Evolutionary conservation across 345 rosid genomes (phyloP).

Genomic region (Salix dunnii): DNA sequence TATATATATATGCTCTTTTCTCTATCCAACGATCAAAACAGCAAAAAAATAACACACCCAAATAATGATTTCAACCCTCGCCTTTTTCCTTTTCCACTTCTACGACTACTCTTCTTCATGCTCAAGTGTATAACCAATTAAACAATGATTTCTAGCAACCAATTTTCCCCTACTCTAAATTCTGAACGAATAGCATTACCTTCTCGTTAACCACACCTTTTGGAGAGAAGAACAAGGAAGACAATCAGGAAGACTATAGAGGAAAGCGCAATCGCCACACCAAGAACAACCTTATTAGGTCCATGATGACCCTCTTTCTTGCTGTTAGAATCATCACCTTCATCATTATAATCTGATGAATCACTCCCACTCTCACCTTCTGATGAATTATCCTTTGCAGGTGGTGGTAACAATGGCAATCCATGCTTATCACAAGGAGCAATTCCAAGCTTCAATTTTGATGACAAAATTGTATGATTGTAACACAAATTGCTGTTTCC

Average conservation of each 20-base stretch:
- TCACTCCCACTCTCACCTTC: conserved; percentile 32
- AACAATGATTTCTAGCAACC: conserved; percentile 23
- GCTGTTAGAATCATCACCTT: conserved; percentile 28
- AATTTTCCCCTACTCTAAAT: conserved; percentile 25
- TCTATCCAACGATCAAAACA: conserved; percentile 20
- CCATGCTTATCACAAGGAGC: conserved; percentile 88
- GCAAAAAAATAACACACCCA: conserved; percentile 26
- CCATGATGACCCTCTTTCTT: conserved; percentile 58
- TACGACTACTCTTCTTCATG: conserved; percentile 8
- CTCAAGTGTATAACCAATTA: conserved; percentile 29
- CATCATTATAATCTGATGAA: conserved; percentile 49
- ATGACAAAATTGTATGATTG: conserved; percentile 60
- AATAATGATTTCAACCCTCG: conserved; percentile 13
- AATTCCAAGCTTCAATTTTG: conserved; percentile 81
- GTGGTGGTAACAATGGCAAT: conserved; percentile 76
- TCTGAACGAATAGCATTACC: conserved; percentile 2
- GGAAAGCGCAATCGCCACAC: conserved; percentile 78
- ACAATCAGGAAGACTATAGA: conserved; percentile 81
- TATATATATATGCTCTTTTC: conserved; percentile 10
- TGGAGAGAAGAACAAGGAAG: conserved; percentile 74
- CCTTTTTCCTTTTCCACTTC: conserved; percentile 2
- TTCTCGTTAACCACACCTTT: conserved; percentile 60
- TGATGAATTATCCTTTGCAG: conserved; percentile 48
- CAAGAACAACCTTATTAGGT: conserved; percentile 82
- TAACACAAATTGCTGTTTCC: conserved; percentile 81